Evolutionary conservation across 768 basidiomycete genomes (phyloP), one percentile per base, ranked within the genome.

Genomic region (Mycena vulgaris): DNA sequence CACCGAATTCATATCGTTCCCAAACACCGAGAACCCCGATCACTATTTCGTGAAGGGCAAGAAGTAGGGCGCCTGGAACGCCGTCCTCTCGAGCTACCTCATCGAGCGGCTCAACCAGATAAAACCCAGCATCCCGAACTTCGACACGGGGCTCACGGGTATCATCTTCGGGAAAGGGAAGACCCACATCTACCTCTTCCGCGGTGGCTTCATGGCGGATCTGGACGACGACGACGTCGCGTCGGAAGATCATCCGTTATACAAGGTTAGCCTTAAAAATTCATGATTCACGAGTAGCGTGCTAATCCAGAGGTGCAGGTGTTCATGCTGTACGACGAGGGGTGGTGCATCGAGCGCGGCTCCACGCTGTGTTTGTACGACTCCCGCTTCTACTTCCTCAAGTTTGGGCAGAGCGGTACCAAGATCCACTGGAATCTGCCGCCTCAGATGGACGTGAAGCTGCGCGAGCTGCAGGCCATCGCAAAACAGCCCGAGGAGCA

Each of bases 351-450:
- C 57, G 57, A 66, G 23, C 48, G 47, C 49, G 69, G 69, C 8
- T 70, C 69, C 7, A 33, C 48, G 40, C 57, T 70, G 2, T 70
- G 63, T 39, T 70, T 49, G 17, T 70, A 60, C 59, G 69, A 70
- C 37, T 52, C 37, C n/a, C 45, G n/a, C 19, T 66, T 21, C 49
- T 70, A 21, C 39, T 70, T 66, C 28, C 58, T 70, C 1, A 59
- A 66, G n/a, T 70, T 70, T 42, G 52, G 51, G 42, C 57, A 35
- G 1, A 59, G 63, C 1, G 37, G 25, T 2, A 13, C 17, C 30
- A 17, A 10, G 30, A 40, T 60, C 5, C 27, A 65, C 39, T 70
- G 69, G 69, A 65, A 66, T 33, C 63, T 70, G 3, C 69, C 69
- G 21, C 9, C 1, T 2, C 13, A 8, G 25, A 17, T 49, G n/a